Conservation (phyloP, 1,284 basidiomycete genomes). For the Apiotrichum gracile region DNA sequence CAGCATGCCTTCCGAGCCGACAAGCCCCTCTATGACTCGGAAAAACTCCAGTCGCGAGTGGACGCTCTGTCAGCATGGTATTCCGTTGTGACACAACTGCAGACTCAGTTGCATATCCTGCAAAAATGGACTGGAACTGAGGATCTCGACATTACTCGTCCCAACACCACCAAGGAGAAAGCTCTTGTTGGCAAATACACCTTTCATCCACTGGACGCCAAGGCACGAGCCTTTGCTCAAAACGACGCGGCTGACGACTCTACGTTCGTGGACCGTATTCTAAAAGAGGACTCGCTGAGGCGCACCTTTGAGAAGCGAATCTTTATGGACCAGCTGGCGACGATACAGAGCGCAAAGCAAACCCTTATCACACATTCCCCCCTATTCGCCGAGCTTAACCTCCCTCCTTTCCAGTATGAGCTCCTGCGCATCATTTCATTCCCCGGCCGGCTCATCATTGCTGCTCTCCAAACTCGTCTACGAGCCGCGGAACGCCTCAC, state of each 20-base stretch:
- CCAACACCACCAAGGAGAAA: conserved; percentile 59
- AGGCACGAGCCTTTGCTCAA: conserved; percentile 28
- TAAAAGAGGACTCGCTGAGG: conserved; percentile 94
- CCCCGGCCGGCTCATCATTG: conserved; percentile 89
- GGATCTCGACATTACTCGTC: conserved; percentile 76
- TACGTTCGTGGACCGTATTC: conserved; percentile 86
- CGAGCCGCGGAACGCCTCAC: conserved; percentile 85
- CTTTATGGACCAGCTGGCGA: conserved; percentile 75
- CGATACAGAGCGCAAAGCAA: conserved; percentile 79
- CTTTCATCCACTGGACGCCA: conserved; percentile 40
- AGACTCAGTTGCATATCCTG: conserved; percentile 68
- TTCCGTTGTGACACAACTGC: conserved; percentile 69
- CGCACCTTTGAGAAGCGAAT: conserved; percentile 91
- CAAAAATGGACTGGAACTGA: conserved; percentile 88
- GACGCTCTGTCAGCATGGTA: conserved; percentile 87
- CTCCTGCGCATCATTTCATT: conserved; percentile 91
- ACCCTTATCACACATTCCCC: conserved; percentile 69
- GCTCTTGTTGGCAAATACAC: conserved; percentile 39
- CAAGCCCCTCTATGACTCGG: conserved; percentile 63
- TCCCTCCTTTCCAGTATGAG: conserved; percentile 88
- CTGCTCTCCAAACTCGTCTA: conserved; percentile 79
- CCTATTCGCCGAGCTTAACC: conserved; percentile 58
- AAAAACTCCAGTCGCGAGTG: conserved; percentile 66
- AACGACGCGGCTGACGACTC: conserved; percentile 53
- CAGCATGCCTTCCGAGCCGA: conserved; percentile 72